Base-by-base conservation (phyloP, 2,329 filamentous ascomycete species). In the Hysterium pulicare region DNA sequence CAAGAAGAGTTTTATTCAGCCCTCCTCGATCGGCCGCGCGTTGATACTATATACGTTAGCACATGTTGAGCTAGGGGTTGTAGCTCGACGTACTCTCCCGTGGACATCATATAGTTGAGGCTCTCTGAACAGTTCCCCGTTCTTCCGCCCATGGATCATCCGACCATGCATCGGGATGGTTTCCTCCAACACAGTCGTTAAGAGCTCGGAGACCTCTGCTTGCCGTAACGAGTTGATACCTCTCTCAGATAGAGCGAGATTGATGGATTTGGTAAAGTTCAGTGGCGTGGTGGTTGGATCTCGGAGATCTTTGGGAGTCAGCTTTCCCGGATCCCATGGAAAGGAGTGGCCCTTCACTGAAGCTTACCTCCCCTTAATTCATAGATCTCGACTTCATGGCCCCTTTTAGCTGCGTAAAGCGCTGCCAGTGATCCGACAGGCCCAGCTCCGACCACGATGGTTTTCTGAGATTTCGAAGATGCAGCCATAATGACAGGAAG, bases 241-340 rank as follows among this genome's bases (percentile, higher is more conserved):
- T 45, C 93, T 83, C 64, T 97, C 90, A 0, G 93, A 97, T 1
- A 98, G 75, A 17, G 93, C 91, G 42, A 98, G 72, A 62, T 98
- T 98, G 73, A 98, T 98, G n/a, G 93, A 97, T 66, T 90, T 95
- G 47, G 90, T 95, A 62, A 96, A 96, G 68, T 96, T 96, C 47
- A 97, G 76, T 3, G 91, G 90, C 22, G 83, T 82, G 1, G 87
- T 95, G 2, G 81, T 78, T 2, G 86, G 83, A 63, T 94, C 83
- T 31, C 93, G 83, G 37, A 97, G 82, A 71, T 98, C 93, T 97
- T 50, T 38, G 24, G 47, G 19, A 17, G 41, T 44, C 17, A 42
- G 33, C 16, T n/a, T 33, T n/a, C n/a, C n/a, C n/a, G n/a, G n/a
- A n/a, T n/a, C n/a, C n/a, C n/a, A n/a, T n/a, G n/a, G n/a, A 28